These are phyloP conservation scores for Nemania sp. DNA, from an alignment of 2,329 filamentous ascomycete genomes.

Conservation along the genomic window DNA sequence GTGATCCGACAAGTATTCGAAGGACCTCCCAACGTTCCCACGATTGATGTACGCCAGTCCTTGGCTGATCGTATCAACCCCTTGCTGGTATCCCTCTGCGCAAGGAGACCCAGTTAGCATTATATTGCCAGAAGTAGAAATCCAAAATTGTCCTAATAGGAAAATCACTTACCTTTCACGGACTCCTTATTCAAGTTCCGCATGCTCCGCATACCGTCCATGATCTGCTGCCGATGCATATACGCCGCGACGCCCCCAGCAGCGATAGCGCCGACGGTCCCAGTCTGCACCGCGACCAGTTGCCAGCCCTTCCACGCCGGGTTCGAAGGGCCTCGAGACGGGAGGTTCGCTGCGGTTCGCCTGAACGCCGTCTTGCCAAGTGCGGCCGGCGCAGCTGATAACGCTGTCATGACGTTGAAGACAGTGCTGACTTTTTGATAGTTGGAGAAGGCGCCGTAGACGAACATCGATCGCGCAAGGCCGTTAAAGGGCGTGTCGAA, in stretches of 20 bases:
- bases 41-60: conserved; percentile 69
- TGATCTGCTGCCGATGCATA: conserved; percentile 77
- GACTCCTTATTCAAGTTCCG: conserved; percentile 62
- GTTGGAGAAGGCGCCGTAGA: conserved; percentile 70
- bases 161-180: conserved; percentile 49
- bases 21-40: conserved; percentile 73
- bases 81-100: conserved; percentile 61
- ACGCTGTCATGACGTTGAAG: conserved; percentile 68
- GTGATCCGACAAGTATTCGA: conserved; percentile 83
- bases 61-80: conserved; percentile 63
- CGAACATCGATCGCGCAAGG: conserved; percentile 69
- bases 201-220: conserved; percentile 60
- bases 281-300: conserved; percentile 80
- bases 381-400: conserved; percentile 62
- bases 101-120: background rate
- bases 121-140: background rate
- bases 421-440: conserved; percentile 68
- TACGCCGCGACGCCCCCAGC: conserved; percentile 87
- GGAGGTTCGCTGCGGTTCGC: conserved; percentile 41
- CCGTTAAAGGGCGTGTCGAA: conserved; percentile 89
- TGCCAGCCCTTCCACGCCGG: conserved; percentile 67
- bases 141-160: background rate
- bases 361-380: conserved; percentile 56
- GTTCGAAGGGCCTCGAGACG: conserved; percentile 44
- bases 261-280: conserved; percentile 82